Conservation (phyloP, 768 basidiomycete genomes). For the Mycena floridula region DNA sequence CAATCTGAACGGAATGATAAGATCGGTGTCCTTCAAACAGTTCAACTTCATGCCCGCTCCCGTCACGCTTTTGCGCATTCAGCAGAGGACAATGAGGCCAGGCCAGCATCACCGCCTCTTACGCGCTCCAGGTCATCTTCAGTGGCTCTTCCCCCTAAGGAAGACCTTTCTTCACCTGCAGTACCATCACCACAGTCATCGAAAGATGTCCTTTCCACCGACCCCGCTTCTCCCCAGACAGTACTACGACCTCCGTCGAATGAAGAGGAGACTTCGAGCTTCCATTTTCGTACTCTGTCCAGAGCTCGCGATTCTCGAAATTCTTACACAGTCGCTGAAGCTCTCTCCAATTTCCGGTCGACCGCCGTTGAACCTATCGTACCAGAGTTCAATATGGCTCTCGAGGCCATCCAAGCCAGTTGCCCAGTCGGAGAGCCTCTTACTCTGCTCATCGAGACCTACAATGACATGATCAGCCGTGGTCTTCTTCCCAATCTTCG, state of each 20-base stretch:
- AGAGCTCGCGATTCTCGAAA: conserved; percentile 21
- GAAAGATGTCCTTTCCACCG: conserved; percentile 8
- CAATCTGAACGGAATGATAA: conserved; percentile 32
- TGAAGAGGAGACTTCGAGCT: conserved; percentile 1
- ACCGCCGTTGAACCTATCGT: conserved; percentile 28
- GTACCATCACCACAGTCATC: conserved; percentile 8
- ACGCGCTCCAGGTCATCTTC: conserved; percentile 3
- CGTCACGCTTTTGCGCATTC: conserved; percentile 45
- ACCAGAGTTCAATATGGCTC: conserved; percentile 56
- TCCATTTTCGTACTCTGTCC: conserved; percentile 17
- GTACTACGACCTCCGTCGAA: conserved; percentile 4
- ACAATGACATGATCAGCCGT: conserved; percentile 62
- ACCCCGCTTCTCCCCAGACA: conserved; percentile 17
- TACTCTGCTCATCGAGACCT: conserved; percentile 52
- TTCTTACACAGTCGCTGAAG: conserved; percentile 23
- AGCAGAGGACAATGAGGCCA: conserved; percentile 4
- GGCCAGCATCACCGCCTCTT: not conserved
- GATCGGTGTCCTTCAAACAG: conserved; percentile 55
- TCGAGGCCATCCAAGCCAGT: conserved; percentile 44
- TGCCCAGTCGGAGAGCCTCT: conserved; percentile 49
- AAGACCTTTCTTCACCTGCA: conserved; percentile 3
- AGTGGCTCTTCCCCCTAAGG: conserved; percentile 3
- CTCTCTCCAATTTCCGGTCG: conserved; percentile 27
- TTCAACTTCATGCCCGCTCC: conserved; percentile 58
- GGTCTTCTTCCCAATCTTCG: conserved; percentile 53